Evolutionary conservation across 352 stramenopile species (phyloP), one percentile per base, ranked within the genome.

Genomic region (Phytophthora uliginosa): DNA sequence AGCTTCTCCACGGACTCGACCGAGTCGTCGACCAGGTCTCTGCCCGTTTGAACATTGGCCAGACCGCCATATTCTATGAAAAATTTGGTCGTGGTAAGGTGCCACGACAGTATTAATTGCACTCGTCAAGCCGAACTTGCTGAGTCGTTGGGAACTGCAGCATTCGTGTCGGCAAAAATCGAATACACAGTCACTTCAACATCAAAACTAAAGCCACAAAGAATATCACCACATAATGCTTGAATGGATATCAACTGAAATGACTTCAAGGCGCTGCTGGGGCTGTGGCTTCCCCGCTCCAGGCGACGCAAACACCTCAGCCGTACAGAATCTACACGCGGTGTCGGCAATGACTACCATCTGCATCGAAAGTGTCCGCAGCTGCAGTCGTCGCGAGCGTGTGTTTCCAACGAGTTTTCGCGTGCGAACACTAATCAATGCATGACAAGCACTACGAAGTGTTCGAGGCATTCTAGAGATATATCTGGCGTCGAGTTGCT

Each of bases 1-100:
- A 75, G 36, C 18, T 68, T 73, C 15, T 71, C 62, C 24, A 67
- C 65, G 0, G 61, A 73, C 13, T 78, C 68, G 13, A 78, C 58
- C 0, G 63, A 70, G 22, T 68, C 74, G 8, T 70, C 68, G 1
- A 67, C 63, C 8, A 71, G 59, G 4, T 71, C 65, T 33, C 24
- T 69, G 13, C 50, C 47, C 0, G 31, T 73, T 7, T 76, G 38
- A 76, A 13, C 24, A 6, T 28, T 38, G 48, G 8, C 5, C 15
- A 31, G 24, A 15, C 7, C 9, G 47, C 10, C 47, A 10, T 28
- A 53, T 53, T 53, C 20, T 53, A 53, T 53, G 47, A 53, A 53
- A 53, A 28, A 18, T 31, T 53, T 50, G 42, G 42, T 22, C 42
- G 47, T 53, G 20, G 47, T 26, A 10, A 53, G 18, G 42, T 8